Percentiles rank a stretch among this genome's conserved stretches.
These are phyloP conservation scores for Stylonectria norvegica DNA, from an alignment of 2,329 filamentous ascomycete species.

Conservation along the genomic window DNA sequence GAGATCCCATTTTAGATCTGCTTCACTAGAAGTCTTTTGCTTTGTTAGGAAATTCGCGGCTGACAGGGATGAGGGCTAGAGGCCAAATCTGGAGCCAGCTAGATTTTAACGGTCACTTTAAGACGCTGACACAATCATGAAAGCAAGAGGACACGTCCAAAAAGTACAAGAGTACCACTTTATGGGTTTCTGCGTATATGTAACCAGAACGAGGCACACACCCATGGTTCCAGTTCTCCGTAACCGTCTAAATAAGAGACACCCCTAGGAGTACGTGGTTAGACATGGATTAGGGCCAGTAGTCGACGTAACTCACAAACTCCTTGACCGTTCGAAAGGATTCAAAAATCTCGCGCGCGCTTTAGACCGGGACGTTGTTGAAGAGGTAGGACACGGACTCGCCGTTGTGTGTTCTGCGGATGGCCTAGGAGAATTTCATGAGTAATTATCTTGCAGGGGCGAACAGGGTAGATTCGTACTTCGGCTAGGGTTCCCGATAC, in stretches of 20 bases:
- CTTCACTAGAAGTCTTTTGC: too few relatives aligned
- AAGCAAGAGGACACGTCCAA: too few relatives aligned
- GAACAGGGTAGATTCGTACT: slow-evolving; percentile 27
- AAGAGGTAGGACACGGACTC: slow-evolving; percentile 65
- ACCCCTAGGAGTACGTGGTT: slow-evolving; percentile 17
- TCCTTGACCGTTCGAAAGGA: slow-evolving; percentile 18
- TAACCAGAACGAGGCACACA: slow-evolving; percentile 13
- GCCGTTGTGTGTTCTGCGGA: slow-evolving; percentile 65
- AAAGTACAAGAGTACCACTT: too few relatives aligned
- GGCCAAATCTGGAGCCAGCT: too few relatives aligned
- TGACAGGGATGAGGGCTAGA: too few relatives aligned
- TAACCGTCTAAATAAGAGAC: slow-evolving; percentile 19
- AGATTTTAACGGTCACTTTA: too few relatives aligned
- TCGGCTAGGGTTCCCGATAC: slow-evolving; percentile 79
- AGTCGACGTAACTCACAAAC: slow-evolving; percentile 19
- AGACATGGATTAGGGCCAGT: slow-evolving; percentile 9
- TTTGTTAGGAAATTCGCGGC: too few relatives aligned
- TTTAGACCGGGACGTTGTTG: slow-evolving; percentile 58
- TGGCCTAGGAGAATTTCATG: slow-evolving; percentile 49
- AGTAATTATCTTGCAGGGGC: background rate
- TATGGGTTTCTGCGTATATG: slow-evolving; percentile 9
- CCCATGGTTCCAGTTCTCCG: slow-evolving; percentile 11
- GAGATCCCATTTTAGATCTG: too few relatives aligned
- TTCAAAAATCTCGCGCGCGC: slow-evolving; percentile 1
- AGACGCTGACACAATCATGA: too few relatives aligned